Percentiles rank a stretch among this genome's conserved stretches.
Evolutionary conservation across 139 green algal species (phyloP).

Genomic region (Monoraphidium neglectum): DNA sequence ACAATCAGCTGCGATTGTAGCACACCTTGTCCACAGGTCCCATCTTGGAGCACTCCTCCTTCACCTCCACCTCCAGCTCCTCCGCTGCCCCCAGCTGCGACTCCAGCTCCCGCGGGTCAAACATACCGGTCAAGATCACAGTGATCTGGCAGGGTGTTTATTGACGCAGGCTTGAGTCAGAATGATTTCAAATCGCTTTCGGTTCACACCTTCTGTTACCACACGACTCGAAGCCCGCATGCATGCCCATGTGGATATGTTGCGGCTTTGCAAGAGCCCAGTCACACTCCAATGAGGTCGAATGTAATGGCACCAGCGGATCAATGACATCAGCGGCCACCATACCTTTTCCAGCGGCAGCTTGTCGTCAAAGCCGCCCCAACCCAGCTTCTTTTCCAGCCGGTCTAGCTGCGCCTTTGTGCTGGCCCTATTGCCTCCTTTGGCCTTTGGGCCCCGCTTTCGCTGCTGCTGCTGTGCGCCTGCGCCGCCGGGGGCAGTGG

Average conservation of each 20-base stretch:
- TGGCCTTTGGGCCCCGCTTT: not conserved
- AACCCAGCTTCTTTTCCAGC: conserved; percentile 71
- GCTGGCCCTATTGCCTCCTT: not conserved
- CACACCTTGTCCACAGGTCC: conserved; percentile 81
- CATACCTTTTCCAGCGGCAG: conserved; percentile 63
- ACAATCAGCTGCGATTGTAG: not conserved
- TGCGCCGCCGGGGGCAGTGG: not conserved
- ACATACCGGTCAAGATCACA: conserved; percentile 90
- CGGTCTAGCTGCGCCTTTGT: conserved; percentile 63
- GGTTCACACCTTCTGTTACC: no score
- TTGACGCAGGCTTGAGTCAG: no score
- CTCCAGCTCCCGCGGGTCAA: conserved; percentile 84
- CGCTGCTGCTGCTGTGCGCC: no score
- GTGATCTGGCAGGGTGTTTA: conserved; percentile 56
- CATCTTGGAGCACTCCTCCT: conserved; percentile 77
- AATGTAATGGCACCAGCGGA: no score
- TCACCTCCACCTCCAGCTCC: conserved; percentile 90
- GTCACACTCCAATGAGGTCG: no score
- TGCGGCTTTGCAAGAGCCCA: no score
- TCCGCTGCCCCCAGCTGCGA: conserved; percentile 76
- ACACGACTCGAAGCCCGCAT: no score
- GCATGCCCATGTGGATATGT: not conserved
- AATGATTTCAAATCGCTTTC: no score
- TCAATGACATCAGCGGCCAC: no score
- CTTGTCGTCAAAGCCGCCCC: conserved; percentile 92